Evolutionary conservation across 306 rosid genomes (phyloP).

Genomic region (Trifolium dubium): DNA sequence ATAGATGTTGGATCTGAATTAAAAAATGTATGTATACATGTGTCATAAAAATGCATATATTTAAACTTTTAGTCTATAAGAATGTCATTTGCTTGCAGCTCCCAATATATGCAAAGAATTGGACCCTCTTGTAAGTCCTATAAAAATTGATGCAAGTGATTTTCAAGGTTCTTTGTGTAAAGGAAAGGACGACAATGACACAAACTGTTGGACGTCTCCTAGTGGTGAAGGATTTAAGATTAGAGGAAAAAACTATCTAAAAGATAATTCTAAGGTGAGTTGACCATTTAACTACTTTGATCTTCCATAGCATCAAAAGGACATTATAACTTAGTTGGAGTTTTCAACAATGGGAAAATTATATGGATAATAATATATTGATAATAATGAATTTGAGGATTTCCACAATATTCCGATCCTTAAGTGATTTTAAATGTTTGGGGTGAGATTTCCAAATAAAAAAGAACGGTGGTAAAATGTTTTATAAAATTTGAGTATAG

Average conservation of each 20-base stretch:
- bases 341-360: not conserved
- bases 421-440: constrained; percentile 23
- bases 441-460: not conserved
- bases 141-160: constrained; percentile 54
- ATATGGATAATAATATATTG: not conserved
- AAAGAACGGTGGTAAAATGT: not conserved
- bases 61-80: constrained; percentile 15
- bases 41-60: not conserved
- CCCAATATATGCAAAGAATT: constrained; percentile 57
- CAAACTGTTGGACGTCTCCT: constrained; percentile 86
- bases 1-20: not conserved
- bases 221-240: constrained; percentile 80
- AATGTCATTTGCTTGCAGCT: constrained; percentile 54
- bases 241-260: constrained; percentile 87
- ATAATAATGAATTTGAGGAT: not conserved
- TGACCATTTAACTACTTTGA: constrained; percentile 5
- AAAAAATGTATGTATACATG: not conserved
- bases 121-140: constrained; percentile 54
- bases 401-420: not conserved
- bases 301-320: not conserved
- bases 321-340: not conserved
- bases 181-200: constrained; percentile 65
- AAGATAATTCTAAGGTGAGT: constrained; percentile 83
- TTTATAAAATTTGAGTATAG: not conserved
- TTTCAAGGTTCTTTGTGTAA: constrained; percentile 58